Base-by-base conservation (phyloP, 129 eudicot species). In the Heracleum sosnowskyi region DNA sequence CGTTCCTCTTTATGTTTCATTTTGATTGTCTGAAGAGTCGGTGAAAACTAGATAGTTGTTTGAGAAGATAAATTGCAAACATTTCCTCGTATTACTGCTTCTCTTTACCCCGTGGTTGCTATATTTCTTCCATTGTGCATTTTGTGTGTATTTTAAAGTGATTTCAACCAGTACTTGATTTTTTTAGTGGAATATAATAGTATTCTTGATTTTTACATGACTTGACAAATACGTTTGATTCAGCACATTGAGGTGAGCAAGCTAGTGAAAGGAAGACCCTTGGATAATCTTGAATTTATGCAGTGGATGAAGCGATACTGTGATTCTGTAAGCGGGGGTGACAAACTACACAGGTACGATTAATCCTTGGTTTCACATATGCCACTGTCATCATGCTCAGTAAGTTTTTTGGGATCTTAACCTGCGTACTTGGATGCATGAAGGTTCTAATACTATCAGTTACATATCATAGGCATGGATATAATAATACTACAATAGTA, bases 291-390 rank as follows among this genome's bases (percentile, higher is more conserved):
- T 60, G 98, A 95, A 73, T 91, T 95, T 75, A 88, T 95, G 94
- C 98, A 95, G 76, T 95, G 98, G 98, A 90, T 95, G 98, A 95
- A 95, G 87, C 84, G 88, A 20, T 95, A 95, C 83, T 95, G 93
- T 49, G 98, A 95, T 85, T 87, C 90, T 69, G 90, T 87, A 69
- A 88, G 86, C 47, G 94, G 94, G 20, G 97, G 94, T n/a, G 82
- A 80, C 57, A 76, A 83, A 28, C 86, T 84, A 28, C 87, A 88
- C 80, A 90, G 80, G 98, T 95, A 81, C 0, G 78, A 73, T 78
- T 73, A 47, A 46, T 55, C 57, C 26, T 26, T 3, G 4, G n/a
- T 60, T 60, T 9, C 2, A 24, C 11, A 53, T 66, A 31, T 62
- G 41, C 68, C 49, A 79, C 40, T 29, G 29, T 37, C 9, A 63